Percentiles rank a stretch among this genome's conserved stretches.
Conservation (phyloP, 305 asterid species). For the Fraxinus nigra region DNA sequence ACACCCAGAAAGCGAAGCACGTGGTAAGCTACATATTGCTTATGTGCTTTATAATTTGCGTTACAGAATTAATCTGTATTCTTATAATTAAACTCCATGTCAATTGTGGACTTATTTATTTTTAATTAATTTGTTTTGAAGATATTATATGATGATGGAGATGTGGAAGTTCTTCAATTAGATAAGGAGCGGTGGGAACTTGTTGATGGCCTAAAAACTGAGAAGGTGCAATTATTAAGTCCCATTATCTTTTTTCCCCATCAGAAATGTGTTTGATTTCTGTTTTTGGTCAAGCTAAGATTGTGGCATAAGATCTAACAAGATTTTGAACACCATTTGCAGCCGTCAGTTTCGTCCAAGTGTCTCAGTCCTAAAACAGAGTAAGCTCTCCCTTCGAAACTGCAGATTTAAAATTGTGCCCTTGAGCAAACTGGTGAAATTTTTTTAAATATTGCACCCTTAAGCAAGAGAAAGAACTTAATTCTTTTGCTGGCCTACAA, state of each 20-base stretch:
- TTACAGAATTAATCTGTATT: constrained; percentile 2
- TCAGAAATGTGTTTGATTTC: background rate
- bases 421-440: background rate
- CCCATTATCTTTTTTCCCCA: background rate
- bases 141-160: constrained; percentile 88
- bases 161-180: constrained; percentile 90
- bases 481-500: background rate
- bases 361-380: constrained; percentile 42
- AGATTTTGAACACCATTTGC: constrained; percentile 36
- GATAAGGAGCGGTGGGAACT: constrained; percentile 90
- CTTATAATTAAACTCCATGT: constrained; percentile 7
- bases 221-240: constrained; percentile 38
- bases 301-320: constrained; percentile 34
- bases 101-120: background rate
- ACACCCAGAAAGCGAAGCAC: constrained; percentile 70
- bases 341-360: constrained; percentile 63
- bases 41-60: constrained; percentile 4
- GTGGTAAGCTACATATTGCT: constrained; percentile 59
- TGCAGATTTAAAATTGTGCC: background rate
- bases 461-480: background rate
- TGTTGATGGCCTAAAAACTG: constrained; percentile 41
- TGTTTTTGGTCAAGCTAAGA: background rate
- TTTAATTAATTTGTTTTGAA: constrained; percentile 27
- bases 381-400: constrained; percentile 42
- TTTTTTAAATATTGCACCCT: background rate